Evolutionary conservation across 495 filamentous ascomycete species (phyloP).

Genomic region (Amorphotheca resinae): DNA sequence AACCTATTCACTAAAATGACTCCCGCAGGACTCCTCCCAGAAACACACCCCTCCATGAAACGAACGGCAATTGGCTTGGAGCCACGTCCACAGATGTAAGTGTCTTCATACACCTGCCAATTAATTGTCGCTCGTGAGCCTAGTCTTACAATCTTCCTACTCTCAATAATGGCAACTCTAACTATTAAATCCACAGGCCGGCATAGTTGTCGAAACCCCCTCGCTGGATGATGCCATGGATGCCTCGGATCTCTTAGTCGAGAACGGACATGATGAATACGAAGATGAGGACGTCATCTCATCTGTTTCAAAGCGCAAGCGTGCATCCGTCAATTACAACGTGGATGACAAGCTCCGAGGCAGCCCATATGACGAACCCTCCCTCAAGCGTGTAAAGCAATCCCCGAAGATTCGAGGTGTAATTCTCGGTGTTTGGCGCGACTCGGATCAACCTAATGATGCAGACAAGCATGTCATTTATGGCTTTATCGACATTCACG

Average conservation of each 20-base stretch:
- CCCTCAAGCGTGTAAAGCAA: constrained; percentile 14
- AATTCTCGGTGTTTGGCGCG: constrained; percentile 40
- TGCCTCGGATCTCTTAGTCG: constrained; percentile 5
- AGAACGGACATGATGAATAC: constrained; percentile 9
- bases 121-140: too few relatives aligned
- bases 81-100: not conserved
- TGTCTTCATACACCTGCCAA: too few relatives aligned
- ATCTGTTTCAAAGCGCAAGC: constrained; percentile 37
- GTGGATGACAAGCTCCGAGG: constrained; percentile 27
- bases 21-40: not conserved
- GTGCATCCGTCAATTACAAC: constrained; percentile 29
- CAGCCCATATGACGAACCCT: constrained; percentile 18
- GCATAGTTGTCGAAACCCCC: constrained; percentile 15
- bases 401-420: constrained; percentile 30
- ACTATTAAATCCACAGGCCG: too few relatives aligned
- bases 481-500: constrained; percentile 41
- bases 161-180: too few relatives aligned
- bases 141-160: too few relatives aligned
- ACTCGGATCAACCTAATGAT: constrained; percentile 29
- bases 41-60: constrained; percentile 2
- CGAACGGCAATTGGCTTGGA: not conserved
- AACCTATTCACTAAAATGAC: not conserved
- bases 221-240: constrained; percentile 3
- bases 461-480: constrained; percentile 36
- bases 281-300: constrained; percentile 19